Evolutionary conservation across 78 protist species (phyloP).

Genomic region (Cavenderia fasciculata): DNA sequence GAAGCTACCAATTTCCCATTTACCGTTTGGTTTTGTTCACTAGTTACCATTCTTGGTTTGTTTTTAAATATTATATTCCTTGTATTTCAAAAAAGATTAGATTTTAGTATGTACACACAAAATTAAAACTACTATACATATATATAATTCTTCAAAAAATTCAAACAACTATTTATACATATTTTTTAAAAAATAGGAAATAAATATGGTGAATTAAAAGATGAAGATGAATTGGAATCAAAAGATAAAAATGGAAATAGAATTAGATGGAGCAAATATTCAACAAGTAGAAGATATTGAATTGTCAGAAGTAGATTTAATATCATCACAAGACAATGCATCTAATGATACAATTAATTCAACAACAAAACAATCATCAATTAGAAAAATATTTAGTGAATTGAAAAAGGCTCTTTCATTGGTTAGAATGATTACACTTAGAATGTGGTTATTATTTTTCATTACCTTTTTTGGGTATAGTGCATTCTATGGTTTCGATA

Average conservation of each 20-base stretch:
- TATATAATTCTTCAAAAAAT: no score
- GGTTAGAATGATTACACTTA: neutral
- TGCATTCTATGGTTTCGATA: constrained; percentile 63
- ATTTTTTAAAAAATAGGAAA: neutral
- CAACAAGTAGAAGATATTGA: neutral
- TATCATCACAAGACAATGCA: neutral
- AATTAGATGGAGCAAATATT: neutral
- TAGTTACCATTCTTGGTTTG: neutral
- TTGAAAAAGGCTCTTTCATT: constrained; percentile 2
- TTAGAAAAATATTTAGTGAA: neutral
- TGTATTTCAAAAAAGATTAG: neutral
- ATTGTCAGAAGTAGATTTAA: neutral
- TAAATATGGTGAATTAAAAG: no score
- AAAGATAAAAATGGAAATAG: neutral
- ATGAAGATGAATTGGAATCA: neutral
- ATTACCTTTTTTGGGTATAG: constrained; percentile 55
- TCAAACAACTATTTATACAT: no score
- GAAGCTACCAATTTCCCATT: neutral
- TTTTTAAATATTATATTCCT: constrained; percentile 32
- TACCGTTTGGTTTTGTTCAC: constrained; percentile 28
- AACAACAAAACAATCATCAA: no score
- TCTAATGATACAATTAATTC: no score
- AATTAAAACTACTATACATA: no score
- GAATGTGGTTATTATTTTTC: constrained; percentile 18
- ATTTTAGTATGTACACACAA: neutral